Conservation (phyloP, 2,329 filamentous ascomycete species). For the Xylaria sp. region DNA sequence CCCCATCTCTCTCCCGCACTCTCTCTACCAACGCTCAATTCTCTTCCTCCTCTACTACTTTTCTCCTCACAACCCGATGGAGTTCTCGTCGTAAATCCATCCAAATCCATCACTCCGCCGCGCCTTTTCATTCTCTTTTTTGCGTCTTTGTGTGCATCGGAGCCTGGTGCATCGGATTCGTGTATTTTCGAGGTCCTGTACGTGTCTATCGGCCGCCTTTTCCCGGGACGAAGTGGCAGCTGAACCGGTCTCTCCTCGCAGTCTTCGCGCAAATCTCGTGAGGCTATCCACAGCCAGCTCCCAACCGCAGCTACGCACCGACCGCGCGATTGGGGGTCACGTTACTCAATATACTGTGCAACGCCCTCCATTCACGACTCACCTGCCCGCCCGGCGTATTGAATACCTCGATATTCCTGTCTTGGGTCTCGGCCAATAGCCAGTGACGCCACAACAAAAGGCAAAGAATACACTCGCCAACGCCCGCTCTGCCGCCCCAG, state of each 20-base stretch:
- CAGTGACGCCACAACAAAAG: neutral
- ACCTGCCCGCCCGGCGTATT: constrained; percentile 9
- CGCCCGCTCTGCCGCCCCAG: neutral
- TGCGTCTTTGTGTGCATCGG: constrained; percentile 30
- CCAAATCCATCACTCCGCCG: constrained; percentile 41
- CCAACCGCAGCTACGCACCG: constrained; percentile 29
- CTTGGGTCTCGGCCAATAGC: neutral
- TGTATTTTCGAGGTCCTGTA: constrained; percentile 14
- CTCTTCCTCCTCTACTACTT: constrained; percentile 34
- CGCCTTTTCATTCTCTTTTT: constrained; percentile 35
- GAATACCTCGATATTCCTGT: too few relatives aligned
- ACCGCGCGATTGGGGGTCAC: constrained; percentile 36
- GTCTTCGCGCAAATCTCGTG: constrained; percentile 27
- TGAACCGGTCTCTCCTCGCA: constrained; percentile 14
- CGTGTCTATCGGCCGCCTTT: constrained; percentile 14
- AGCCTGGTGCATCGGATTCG: constrained; percentile 31
- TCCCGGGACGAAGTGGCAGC: constrained; percentile 19
- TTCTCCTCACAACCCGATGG: constrained; percentile 35
- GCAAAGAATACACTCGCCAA: neutral
- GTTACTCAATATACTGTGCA: constrained; percentile 33
- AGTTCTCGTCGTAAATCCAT: constrained; percentile 38
- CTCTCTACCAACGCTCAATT: constrained; percentile 29
- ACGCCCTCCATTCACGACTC: constrained; percentile 20
- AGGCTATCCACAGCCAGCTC: constrained; percentile 36
- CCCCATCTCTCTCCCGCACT: constrained; percentile 46